Conservation (phyloP, 352 stramenopile genomes). For the Pythium chondricola region DNA sequence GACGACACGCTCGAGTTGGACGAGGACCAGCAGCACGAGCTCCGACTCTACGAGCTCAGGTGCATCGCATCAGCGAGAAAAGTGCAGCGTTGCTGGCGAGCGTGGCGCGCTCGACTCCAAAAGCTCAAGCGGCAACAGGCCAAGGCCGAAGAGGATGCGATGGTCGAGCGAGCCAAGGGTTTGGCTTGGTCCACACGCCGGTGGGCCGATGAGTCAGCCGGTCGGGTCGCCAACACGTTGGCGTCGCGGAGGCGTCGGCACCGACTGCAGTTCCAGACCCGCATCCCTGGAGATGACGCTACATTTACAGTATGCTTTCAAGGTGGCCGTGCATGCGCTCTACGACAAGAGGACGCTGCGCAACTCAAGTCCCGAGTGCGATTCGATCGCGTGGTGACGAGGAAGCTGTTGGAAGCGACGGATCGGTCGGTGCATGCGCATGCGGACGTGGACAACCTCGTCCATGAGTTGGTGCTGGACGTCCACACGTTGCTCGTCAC, state of each 20-base stretch:
- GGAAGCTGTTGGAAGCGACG: constrained; percentile 35
- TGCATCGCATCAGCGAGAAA: constrained; percentile 9
- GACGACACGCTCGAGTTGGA: neutral
- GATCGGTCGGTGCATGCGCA: constrained; percentile 5
- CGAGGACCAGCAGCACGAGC: neutral
- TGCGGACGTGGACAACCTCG: constrained; percentile 20
- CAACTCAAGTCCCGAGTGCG: constrained; percentile 18
- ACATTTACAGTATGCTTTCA: constrained; percentile 30
- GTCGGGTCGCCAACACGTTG: neutral
- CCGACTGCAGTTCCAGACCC: neutral
- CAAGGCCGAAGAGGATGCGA: constrained; percentile 14
- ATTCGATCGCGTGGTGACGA: constrained; percentile 35
- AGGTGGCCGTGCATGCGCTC: constrained; percentile 17
- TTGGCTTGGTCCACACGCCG: no score
- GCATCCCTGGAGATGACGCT: neutral
- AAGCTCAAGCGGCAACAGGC: neutral
- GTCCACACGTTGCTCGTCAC: constrained; percentile 23
- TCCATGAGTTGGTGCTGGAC: constrained; percentile 32
- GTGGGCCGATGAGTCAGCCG: no score
- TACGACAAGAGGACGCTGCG: neutral
- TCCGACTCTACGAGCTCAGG: constrained; percentile 13
- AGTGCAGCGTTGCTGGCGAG: constrained; percentile 18
- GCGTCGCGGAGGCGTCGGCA: neutral
- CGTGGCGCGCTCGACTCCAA: constrained; percentile 3
- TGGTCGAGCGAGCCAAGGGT: constrained; percentile 5